Conservation (phyloP, 2,329 filamentous ascomycete species). For the Aspergillus clavatus region DNA sequence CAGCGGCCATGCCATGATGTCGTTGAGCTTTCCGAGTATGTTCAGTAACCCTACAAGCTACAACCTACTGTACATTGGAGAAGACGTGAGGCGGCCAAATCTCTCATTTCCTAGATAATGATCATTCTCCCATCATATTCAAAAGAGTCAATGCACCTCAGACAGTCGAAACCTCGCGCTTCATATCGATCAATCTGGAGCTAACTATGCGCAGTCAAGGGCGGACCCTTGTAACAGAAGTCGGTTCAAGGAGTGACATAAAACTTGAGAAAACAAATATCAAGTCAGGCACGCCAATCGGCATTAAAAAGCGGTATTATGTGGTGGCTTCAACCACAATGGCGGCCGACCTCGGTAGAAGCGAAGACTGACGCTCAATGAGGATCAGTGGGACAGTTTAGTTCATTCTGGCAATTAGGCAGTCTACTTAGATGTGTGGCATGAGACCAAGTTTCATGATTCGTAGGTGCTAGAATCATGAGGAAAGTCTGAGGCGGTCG, state of each 20-base stretch:
- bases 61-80: neutral
- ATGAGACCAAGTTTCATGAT: too few species aligned
- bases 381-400: conserved; percentile 22
- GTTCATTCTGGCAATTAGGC: conserved; percentile 21
- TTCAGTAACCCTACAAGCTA: too few species aligned
- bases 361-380: conserved; percentile 33
- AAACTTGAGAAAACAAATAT: neutral
- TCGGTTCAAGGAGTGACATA: conserved; percentile 10
- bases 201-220: conserved; percentile 13
- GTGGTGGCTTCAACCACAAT: conserved; percentile 37
- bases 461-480: too few species aligned
- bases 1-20: too few species aligned
- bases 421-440: conserved; percentile 31
- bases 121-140: conserved; percentile 26
- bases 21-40: too few species aligned
- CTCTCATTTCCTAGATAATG: conserved; percentile 38
- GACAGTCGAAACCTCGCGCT: conserved; percentile 7
- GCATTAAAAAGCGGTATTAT: conserved; percentile 25
- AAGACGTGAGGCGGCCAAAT: conserved; percentile 41
- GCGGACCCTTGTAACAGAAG: conserved; percentile 8
- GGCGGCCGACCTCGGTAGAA: conserved; percentile 46
- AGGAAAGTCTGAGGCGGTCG: conserved; percentile 48
- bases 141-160: conserved; percentile 11
- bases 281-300: conserved; percentile 18
- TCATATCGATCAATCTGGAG: conserved; percentile 1